A percentile compares a stretch with the other conserved stretches of the same genome.
Evolutionary conservation across 805 yeast species (phyloP).

Genomic region (Pichia manshurica): DNA sequence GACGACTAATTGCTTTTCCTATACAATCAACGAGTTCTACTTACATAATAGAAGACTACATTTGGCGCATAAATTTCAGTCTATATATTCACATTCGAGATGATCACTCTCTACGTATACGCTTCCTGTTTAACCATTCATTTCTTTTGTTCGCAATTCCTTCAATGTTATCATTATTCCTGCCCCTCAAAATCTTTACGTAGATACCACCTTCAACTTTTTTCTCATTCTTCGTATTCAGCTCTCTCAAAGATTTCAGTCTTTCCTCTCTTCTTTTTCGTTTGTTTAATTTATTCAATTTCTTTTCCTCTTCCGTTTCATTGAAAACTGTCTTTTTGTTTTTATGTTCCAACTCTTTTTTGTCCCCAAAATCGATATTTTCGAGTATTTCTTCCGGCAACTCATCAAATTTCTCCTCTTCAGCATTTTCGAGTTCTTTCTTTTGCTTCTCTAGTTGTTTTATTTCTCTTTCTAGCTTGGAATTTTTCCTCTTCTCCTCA

Average conservation of each 20-base stretch:
- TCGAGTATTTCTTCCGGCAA: slow-evolving; percentile 38
- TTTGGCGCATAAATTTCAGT: no score
- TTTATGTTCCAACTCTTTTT: slow-evolving; percentile 16
- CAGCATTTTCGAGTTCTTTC: slow-evolving; percentile 5
- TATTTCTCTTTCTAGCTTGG: slow-evolving; percentile 26
- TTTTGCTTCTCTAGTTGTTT: slow-evolving; percentile 14
- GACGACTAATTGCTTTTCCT: slow-evolving; percentile 5
- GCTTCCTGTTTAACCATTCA: slow-evolving; percentile 27
- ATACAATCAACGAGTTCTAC: no score
- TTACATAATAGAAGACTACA: no score
- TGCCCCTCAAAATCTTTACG: slow-evolving; percentile 26
- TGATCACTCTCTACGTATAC: slow-evolving; percentile 17
- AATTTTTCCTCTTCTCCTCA: slow-evolving; percentile 31
- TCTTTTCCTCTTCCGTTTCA: slow-evolving; percentile 26
- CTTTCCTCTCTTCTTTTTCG: slow-evolving; percentile 14
- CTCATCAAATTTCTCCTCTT: slow-evolving; percentile 29
- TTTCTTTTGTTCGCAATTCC: slow-evolving; percentile 19
- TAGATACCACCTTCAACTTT: slow-evolving; percentile 37
- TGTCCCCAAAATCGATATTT: slow-evolving; percentile 12
- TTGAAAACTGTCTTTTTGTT: slow-evolving; percentile 13
- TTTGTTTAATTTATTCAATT: slow-evolving; percentile 19
- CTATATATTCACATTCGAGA: neutral
- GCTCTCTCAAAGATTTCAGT: slow-evolving; percentile 27
- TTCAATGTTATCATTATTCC: neutral
- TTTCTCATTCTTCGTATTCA: slow-evolving; percentile 26